Conservation (phyloP, 2,329 filamentous ascomycete species). For the Fusarium pilosicola region DNA sequence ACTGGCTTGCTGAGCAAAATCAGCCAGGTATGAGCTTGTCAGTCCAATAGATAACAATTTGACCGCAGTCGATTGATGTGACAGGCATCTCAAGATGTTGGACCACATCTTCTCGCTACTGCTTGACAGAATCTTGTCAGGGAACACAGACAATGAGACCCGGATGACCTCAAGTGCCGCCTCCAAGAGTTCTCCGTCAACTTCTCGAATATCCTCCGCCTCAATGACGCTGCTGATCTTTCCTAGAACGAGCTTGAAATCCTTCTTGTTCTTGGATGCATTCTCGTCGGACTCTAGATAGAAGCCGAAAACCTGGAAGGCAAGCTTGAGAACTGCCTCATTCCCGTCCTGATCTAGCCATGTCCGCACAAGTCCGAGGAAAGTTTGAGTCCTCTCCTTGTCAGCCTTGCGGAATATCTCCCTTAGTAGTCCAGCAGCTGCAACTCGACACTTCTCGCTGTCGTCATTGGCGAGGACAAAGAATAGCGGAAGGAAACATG, state of each 20-base stretch:
- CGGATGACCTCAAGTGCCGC: slow-evolving; percentile 76
- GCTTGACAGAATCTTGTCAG: slow-evolving; percentile 69
- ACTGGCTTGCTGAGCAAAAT: slow-evolving; percentile 73
- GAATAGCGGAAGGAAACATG: slow-evolving; percentile 86
- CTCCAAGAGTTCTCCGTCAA: slow-evolving; percentile 78
- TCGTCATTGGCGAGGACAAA: slow-evolving; percentile 90
- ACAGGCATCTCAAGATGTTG: slow-evolving; percentile 73
- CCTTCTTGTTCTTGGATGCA: slow-evolving; percentile 69
- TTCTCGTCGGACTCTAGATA: slow-evolving; percentile 79
- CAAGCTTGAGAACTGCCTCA: slow-evolving; percentile 73
- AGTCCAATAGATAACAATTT: slow-evolving; percentile 81
- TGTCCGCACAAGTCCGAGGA: slow-evolving; percentile 74
- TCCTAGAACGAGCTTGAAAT: slow-evolving; percentile 70
- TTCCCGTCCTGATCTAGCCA: slow-evolving; percentile 85
- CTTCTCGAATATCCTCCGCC: slow-evolving; percentile 61
- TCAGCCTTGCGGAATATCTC: slow-evolving; percentile 83
- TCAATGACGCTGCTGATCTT: slow-evolving; percentile 64
- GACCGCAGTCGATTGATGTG: slow-evolving; percentile 77
- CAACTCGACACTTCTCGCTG: slow-evolving; percentile 82
- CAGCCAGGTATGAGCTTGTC: slow-evolving; percentile 79
- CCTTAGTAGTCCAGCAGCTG: slow-evolving; percentile 82
- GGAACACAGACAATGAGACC: slow-evolving; percentile 73
- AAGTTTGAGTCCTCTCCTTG: slow-evolving; percentile 74
- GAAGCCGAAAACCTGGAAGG: slow-evolving; percentile 82
- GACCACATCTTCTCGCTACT: slow-evolving; percentile 75